Conservation (phyloP, 305 asterid genomes). For the Lippia alba region DNA sequence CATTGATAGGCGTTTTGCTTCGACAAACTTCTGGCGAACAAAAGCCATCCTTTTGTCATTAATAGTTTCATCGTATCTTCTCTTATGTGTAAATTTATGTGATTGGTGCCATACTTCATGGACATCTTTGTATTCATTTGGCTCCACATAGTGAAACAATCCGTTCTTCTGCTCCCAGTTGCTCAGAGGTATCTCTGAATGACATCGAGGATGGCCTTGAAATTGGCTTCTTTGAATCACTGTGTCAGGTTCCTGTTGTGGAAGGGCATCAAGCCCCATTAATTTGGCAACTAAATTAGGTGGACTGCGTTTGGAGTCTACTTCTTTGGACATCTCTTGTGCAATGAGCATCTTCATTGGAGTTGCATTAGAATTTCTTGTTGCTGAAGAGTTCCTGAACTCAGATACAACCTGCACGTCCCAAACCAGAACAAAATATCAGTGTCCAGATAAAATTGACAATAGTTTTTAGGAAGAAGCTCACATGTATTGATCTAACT, state of each 20-base stretch:
- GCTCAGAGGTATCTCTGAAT: constrained; percentile 64
- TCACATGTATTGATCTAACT: constrained; percentile 26
- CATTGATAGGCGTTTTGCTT: constrained; percentile 83
- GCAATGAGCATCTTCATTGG: constrained; percentile 95
- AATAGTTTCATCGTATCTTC: constrained; percentile 48
- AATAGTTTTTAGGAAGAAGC: constrained; percentile 10
- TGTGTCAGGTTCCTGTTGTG: constrained; percentile 63
- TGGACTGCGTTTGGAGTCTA: constrained; percentile 59
- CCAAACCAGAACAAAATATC: constrained; percentile 37
- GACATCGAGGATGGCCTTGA: constrained; percentile 65
- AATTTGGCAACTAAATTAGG: constrained; percentile 89
- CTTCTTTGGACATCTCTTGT: constrained; percentile 93
- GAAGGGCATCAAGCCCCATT: constrained; percentile 97
- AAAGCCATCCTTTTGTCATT: constrained; percentile 71
- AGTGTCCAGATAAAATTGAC: constrained; percentile 26
- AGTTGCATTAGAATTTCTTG: constrained; percentile 61
- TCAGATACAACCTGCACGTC: constrained; percentile 69
- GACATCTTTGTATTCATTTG: constrained; percentile 66
- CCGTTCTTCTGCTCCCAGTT: constrained; percentile 71
- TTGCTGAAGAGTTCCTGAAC: constrained; percentile 49
- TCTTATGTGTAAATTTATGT: constrained; percentile 59
- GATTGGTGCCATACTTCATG: constrained; percentile 67
- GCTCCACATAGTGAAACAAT: constrained; percentile 54
- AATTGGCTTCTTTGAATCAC: constrained; percentile 52
- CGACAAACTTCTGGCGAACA: constrained; percentile 88